These are phyloP conservation scores for Paulownia fortunei DNA, from an alignment of 257 asterid genomes.

Conservation along the genomic window DNA sequence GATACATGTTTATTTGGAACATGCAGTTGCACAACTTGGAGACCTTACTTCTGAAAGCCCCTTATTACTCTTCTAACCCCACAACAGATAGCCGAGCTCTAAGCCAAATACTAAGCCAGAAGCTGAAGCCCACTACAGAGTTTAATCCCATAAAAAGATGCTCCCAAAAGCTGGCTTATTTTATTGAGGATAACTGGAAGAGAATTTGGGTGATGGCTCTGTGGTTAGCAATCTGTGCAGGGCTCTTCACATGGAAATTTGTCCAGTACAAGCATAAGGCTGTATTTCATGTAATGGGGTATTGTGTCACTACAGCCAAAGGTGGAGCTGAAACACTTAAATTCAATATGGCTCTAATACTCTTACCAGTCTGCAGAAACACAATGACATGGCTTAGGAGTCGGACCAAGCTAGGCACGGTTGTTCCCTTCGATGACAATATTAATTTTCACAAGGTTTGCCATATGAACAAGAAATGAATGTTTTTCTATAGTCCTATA, in stretches of 20 bases:
- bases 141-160: neutral
- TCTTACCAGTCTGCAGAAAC: constrained; percentile 26
- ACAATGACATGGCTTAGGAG: constrained; percentile 21
- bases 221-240: constrained; percentile 5
- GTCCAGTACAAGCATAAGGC: neutral
- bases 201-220: constrained; percentile 19
- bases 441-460: constrained; percentile 21
- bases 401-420: neutral
- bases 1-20: neutral
- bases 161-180: neutral
- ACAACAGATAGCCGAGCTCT: neutral
- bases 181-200: constrained; percentile 15
- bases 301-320: constrained; percentile 8
- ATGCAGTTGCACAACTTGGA: constrained; percentile 12
- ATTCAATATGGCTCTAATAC: constrained; percentile 17
- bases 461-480: neutral
- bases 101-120: constrained; percentile 26
- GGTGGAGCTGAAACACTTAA: constrained; percentile 25
- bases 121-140: constrained; percentile 20
- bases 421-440: constrained; percentile 19
- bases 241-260: neutral
- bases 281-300: constrained; percentile 9
- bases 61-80: neutral
- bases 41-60: constrained; percentile 18
- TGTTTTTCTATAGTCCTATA: too few species aligned